Evolutionary conservation across 1,139 yeast species (phyloP).

Genomic region (Hemisphaericaspora xylanilytica): DNA sequence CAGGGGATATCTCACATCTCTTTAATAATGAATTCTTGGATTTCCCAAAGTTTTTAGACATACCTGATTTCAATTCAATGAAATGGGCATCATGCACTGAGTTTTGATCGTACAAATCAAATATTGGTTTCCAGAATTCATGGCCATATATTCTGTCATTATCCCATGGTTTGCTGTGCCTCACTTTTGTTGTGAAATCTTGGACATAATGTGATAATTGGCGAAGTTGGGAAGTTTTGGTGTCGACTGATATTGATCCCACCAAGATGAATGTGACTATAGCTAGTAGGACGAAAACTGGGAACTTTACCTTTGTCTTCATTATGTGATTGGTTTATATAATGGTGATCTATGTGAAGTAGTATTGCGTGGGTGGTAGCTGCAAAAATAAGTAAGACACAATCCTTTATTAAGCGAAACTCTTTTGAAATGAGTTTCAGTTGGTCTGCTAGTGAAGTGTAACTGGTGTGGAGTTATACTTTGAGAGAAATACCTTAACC

Average conservation of each 20-base stretch:
- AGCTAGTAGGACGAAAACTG: not conserved
- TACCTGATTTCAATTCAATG: constrained; percentile 2
- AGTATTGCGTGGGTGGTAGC: not conserved
- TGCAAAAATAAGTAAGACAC: no score
- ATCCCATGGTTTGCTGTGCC: no score
- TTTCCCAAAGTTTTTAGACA: constrained; percentile 2
- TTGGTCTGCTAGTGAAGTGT: no score
- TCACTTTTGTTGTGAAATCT: not conserved
- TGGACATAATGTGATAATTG: no score
- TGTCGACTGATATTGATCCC: no score
- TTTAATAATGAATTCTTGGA: constrained; percentile 25
- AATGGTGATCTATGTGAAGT: not conserved
- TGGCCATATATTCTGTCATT: not conserved
- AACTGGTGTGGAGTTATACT: no score
- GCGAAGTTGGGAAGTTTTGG: no score
- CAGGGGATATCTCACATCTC: constrained; percentile 25
- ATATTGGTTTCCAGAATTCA: constrained; percentile 2
- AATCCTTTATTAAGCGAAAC: no score
- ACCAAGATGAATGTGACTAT: not conserved
- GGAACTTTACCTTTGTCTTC: not conserved
- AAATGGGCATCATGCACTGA: not conserved
- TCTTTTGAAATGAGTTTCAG: no score
- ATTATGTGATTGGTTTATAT: not conserved
- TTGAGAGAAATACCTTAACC: no score
- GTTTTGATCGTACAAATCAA: constrained; percentile 2